phyloP scores from a whole-genome alignment of 345 rosid species.

The Eutrema yunnanense region DNA sequence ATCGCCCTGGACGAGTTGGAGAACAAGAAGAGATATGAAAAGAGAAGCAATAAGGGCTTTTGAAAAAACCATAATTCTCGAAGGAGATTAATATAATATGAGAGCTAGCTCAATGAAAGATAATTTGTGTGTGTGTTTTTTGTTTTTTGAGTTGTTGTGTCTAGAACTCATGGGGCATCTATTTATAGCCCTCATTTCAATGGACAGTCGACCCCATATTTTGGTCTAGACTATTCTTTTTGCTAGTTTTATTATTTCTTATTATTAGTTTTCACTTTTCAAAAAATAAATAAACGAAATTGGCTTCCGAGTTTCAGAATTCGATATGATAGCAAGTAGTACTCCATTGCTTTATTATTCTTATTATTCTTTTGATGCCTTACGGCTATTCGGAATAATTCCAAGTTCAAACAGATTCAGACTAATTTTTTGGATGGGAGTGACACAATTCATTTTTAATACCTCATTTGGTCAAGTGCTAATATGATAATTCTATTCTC shows the following conservation, averaged over 20 bases:
- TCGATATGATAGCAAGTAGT: neutral
- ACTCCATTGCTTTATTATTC: too few relatives aligned
- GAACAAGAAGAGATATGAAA: conserved; percentile 47
- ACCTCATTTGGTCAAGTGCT: too few relatives aligned
- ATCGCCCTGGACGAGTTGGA: conserved; percentile 40
- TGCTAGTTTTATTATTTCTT: neutral
- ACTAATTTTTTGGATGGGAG: too few relatives aligned
- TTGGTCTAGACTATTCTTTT: conserved; percentile 16
- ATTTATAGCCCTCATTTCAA: conserved; percentile 21
- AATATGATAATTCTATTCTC: too few relatives aligned
- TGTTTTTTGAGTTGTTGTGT: conserved; percentile 17
- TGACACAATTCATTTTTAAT: too few relatives aligned
- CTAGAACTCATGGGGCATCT: conserved; percentile 12
- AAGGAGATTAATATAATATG: neutral
- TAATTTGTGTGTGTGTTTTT: neutral
- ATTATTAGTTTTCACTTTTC: neutral
- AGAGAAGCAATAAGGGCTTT: conserved; percentile 41
- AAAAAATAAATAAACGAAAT: neutral
- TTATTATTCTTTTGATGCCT: too few relatives aligned
- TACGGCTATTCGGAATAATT: too few relatives aligned
- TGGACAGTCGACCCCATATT: conserved; percentile 3
- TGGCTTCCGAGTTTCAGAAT: neutral
- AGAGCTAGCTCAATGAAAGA: conserved; percentile 4
- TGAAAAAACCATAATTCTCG: conserved; percentile 36
- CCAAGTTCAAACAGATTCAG: too few relatives aligned